Evolutionary conservation across 2,329 filamentous ascomycete species (phyloP).

Genomic region (Dactylellina drechsleri): DNA sequence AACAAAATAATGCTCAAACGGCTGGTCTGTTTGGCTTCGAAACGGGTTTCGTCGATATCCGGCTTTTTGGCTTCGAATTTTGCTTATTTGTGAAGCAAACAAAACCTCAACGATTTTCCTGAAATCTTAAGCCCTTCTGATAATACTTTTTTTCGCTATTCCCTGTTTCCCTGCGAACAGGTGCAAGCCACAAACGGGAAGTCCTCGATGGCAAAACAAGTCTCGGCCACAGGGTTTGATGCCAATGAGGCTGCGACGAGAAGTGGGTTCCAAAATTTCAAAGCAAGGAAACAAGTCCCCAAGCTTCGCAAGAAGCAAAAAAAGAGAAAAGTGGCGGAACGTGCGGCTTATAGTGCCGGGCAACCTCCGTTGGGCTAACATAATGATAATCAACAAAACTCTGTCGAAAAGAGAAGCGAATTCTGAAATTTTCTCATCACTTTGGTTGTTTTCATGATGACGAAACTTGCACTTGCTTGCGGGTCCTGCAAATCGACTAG

Average conservation of each 20-base stretch:
- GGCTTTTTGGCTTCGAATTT: background rate
- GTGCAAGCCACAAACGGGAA: conserved; percentile 56
- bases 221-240: conserved; percentile 47
- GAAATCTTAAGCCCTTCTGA: background rate
- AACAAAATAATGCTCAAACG: background rate
- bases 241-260: conserved; percentile 51
- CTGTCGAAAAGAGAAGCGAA: conserved; percentile 16
- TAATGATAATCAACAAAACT: conserved; percentile 24
- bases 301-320: conserved; percentile 10
- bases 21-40: background rate
- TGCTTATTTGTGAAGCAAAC: conserved; percentile 1
- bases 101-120: background rate
- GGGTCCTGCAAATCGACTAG: conserved; percentile 12
- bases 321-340: conserved; percentile 45
- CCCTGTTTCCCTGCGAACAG: conserved; percentile 51
- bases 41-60: background rate
- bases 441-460: conserved; percentile 29
- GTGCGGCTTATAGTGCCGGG: conserved; percentile 54
- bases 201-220: conserved; percentile 55
- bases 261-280: conserved; percentile 45
- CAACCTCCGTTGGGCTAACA: conserved; percentile 24
- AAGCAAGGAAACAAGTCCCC: conserved; percentile 35
- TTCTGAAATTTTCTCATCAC: background rate
- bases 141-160: conserved; percentile 20
- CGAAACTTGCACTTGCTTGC: conserved; percentile 21